phyloP scores from a whole-genome alignment of 176 grass and related monocot species.

The Secale cereale region DNA sequence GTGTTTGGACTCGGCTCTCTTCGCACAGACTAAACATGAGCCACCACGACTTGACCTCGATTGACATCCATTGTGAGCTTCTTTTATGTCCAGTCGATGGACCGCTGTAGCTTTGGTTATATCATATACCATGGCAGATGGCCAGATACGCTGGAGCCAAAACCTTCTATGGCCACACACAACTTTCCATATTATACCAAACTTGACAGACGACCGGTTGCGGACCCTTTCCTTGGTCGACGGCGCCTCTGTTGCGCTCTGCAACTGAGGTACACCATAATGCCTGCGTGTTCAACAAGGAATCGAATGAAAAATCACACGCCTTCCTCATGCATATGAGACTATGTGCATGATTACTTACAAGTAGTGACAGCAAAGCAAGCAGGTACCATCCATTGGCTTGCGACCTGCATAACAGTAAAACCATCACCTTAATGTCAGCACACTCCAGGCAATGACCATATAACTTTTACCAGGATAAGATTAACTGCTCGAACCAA shows the following conservation, averaged over 20 bases:
- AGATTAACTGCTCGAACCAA: background rate
- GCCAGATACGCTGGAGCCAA: constrained; percentile 3
- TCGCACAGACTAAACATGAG: background rate
- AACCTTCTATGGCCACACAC: background rate
- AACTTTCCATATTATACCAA: constrained; percentile 34
- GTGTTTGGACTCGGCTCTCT: background rate
- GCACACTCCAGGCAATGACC: background rate
- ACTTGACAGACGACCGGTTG: constrained; percentile 55
- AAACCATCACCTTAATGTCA: background rate
- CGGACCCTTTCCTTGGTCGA: constrained; percentile 61
- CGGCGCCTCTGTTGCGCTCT: constrained; percentile 72
- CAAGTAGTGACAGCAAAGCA: constrained; percentile 57
- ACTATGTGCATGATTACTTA: constrained; percentile 45
- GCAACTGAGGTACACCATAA: constrained; percentile 81
- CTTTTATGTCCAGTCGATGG: background rate
- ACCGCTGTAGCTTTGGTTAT: background rate
- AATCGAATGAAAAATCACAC: background rate
- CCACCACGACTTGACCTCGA: background rate
- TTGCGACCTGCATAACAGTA: constrained; percentile 56
- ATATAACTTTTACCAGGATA: background rate
- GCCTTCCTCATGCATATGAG: background rate
- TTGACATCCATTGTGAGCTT: background rate
- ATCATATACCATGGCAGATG: background rate
- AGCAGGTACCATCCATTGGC: constrained; percentile 87
- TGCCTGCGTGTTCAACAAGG: constrained; percentile 44